phyloP scores from a whole-genome alignment of 768 basidiomycete genomes.

The Cytidiella melzeri region DNA sequence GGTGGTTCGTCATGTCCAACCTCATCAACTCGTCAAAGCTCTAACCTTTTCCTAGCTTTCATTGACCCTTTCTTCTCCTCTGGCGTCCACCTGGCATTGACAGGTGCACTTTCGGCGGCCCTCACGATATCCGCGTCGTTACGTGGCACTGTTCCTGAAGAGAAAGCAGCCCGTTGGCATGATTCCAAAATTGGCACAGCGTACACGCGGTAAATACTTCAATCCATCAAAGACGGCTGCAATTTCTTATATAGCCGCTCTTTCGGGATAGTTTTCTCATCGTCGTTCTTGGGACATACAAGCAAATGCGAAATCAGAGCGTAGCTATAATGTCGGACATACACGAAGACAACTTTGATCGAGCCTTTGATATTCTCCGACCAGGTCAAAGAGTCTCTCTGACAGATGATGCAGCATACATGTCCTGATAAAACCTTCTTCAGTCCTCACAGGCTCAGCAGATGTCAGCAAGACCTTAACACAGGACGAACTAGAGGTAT shows the following conservation, averaged over 20 bases:
- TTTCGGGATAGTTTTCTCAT: constrained; percentile 43
- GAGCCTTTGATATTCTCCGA: constrained; percentile 51
- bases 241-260: neutral
- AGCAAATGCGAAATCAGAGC: constrained; percentile 54
- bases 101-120: constrained; percentile 37
- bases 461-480: constrained; percentile 64
- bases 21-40: neutral
- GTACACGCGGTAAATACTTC: constrained; percentile 38
- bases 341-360: constrained; percentile 59
- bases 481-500: constrained; percentile 26
- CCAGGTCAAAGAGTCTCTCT: constrained; percentile 42
- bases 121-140: constrained; percentile 38
- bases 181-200: constrained; percentile 32
- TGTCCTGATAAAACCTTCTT: neutral
- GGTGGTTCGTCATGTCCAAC: constrained; percentile 19
- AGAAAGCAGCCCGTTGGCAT: constrained; percentile 32
- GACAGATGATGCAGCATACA: neutral
- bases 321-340: constrained; percentile 50
- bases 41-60: constrained; percentile 29
- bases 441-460: constrained; percentile 66
- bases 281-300: constrained; percentile 61
- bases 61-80: constrained; percentile 56
- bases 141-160: constrained; percentile 34
- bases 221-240: no score
- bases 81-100: constrained; percentile 41